A percentile compares a stretch with the other conserved stretches of the same genome.
phyloP scores from a whole-genome alignment of 2,329 filamentous ascomycete genomes.

The Septoria petroselini region DNA sequence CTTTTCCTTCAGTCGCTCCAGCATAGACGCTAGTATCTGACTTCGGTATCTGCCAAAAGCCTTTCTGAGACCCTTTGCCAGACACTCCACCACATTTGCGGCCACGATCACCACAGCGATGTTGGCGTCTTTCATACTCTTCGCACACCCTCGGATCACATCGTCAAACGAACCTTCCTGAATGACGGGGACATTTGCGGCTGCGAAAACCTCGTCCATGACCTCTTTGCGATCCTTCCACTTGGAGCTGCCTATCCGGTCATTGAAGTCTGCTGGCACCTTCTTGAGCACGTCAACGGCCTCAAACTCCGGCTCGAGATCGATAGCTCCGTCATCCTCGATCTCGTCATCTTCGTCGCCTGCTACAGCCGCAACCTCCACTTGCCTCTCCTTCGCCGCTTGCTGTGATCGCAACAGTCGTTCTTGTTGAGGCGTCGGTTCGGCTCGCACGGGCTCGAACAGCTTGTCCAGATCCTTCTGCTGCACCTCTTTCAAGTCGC shows the following conservation, averaged over 20 bases:
- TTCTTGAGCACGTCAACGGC: slow-evolving; percentile 82
- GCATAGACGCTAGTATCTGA: slow-evolving; percentile 78
- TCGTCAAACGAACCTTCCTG: slow-evolving; percentile 89
- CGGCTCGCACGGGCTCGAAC: slow-evolving; percentile 89
- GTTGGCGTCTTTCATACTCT: slow-evolving; percentile 98
- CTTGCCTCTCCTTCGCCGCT: slow-evolving; percentile 66
- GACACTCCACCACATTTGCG: slow-evolving; percentile 83
- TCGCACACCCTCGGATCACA: slow-evolving; percentile 77
- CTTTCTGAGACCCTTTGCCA: slow-evolving; percentile 80
- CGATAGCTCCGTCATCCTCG: slow-evolving; percentile 65
- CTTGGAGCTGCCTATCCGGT: slow-evolving; percentile 83
- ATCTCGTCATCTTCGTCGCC: slow-evolving; percentile 38
- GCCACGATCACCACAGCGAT: slow-evolving; percentile 90
- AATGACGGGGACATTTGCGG: slow-evolving; percentile 81
- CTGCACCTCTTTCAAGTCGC: slow-evolving; percentile 89
- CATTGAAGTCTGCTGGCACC: slow-evolving; percentile 75
- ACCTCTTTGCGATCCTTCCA: slow-evolving; percentile 99
- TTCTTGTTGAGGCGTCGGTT: slow-evolving; percentile 84
- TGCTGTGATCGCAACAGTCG: slow-evolving; percentile 85
- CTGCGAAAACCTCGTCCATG: slow-evolving; percentile 72
- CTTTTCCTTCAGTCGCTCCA: slow-evolving; percentile 97
- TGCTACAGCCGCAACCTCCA: slow-evolving; percentile 36
- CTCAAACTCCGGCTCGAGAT: slow-evolving; percentile 63
- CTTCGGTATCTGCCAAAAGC: slow-evolving; percentile 77
- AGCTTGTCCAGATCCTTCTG: slow-evolving; percentile 90